Conservation (phyloP, 345 rosid genomes). For the Hevea brasiliensis region DNA sequence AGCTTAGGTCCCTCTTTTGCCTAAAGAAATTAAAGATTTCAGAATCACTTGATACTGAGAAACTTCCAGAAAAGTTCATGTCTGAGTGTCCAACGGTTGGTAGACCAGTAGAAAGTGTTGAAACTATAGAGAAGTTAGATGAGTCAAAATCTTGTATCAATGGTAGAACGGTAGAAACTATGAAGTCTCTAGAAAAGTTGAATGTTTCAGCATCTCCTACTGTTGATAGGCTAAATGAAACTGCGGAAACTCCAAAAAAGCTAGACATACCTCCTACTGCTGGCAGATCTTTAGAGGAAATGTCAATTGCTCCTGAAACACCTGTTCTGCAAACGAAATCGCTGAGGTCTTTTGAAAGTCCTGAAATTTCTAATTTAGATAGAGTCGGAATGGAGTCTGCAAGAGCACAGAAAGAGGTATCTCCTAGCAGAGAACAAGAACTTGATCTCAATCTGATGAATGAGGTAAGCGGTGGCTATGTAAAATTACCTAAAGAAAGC, state of each 20-base stretch:
- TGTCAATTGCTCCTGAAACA: conserved; percentile 66
- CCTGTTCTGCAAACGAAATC: conserved; percentile 45
- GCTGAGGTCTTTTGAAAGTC: conserved; percentile 40
- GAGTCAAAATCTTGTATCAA: background rate
- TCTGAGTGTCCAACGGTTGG: conserved; percentile 16
- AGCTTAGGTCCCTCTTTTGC: conserved; percentile 48
- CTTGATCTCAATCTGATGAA: conserved; percentile 39
- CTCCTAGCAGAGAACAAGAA: conserved; percentile 32
- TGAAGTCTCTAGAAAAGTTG: conserved; percentile 18
- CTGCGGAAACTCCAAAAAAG: conserved; percentile 15
- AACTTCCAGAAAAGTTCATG: conserved; percentile 8
- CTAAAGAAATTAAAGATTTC: conserved; percentile 25
- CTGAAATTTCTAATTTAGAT: conserved; percentile 23
- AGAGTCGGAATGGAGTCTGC: conserved; percentile 22
- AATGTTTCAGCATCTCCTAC: conserved; percentile 16
- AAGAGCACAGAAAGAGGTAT: conserved; percentile 26
- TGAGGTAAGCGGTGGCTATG: conserved; percentile 36
- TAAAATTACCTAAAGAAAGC: background rate
- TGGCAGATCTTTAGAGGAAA: conserved; percentile 28
- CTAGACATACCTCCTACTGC: conserved; percentile 12
- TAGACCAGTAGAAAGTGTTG: conserved; percentile 1
- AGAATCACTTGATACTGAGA: conserved; percentile 9
- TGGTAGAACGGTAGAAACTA: conserved; percentile 14
- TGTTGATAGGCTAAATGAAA: conserved; percentile 14
- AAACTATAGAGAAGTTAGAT: conserved; percentile 3